Base-by-base conservation (phyloP, 768 basidiomycete species). In the Naganishia antarctica region DNA sequence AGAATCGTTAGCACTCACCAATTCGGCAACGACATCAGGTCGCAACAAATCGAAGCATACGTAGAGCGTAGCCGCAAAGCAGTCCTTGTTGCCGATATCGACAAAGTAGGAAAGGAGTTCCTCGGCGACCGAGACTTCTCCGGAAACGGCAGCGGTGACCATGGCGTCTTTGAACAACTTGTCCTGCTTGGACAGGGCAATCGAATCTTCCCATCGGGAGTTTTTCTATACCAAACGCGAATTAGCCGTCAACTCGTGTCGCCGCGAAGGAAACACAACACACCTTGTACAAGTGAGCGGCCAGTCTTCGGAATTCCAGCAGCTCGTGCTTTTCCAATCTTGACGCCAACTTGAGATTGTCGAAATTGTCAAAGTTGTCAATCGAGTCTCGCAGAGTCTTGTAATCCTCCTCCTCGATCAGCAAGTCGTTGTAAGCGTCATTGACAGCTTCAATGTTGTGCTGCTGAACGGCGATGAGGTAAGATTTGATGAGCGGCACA, bases 351-450 rank as follows among this genome's bases (percentile, higher is more conserved):
- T 80, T 83, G 65, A 91, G 85, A 70, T 89, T 91, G 79, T 98
- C 90, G 81, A 96, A 99, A 79, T 96, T 97, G 79, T 97, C 92
- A 74, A 96, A 93, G 76, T 92, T 92, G 79, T 98, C 94, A 59
- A 98, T 93, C 11, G 91, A 93, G 77, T 96, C 96, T 9, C 94
- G 89, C 8, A 99, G 84, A 0, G 94, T 97, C 78, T 94, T 91
- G 82, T 93, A 91, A 75, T 99, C 94, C 79, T 99, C 96, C 77
- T 99, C 96, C 77, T 99, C 96, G 65, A 99, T 98, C 45, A 98
- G 82, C n/a, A 99, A 81, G 72, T 91, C 89, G 72, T 98, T 97
- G 81, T 96, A 97, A 8, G 94, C 93, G 69, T 96, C 92, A 73
- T 99, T 99, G 73, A 99, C 91, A 16, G 93, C 90, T 74, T 93